Conservation (phyloP, 768 basidiomycete species). For the Russula olivacea region DNA sequence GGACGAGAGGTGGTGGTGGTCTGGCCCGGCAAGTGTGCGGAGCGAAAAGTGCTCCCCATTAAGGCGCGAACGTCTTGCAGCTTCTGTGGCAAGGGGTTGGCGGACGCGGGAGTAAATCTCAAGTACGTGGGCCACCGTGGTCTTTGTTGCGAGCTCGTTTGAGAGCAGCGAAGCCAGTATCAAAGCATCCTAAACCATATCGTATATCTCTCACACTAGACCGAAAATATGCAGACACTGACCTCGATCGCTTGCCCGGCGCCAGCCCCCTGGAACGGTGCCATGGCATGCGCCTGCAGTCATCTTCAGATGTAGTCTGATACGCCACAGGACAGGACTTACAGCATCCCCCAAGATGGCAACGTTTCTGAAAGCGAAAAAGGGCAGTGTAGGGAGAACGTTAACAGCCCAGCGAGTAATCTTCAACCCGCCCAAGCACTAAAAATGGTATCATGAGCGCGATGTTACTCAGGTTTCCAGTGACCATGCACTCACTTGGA, state of each 20-base stretch:
- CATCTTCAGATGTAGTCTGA: neutral
- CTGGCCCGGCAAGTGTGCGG: neutral
- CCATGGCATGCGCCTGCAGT: slow-evolving; percentile 35
- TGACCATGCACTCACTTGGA: slow-evolving; percentile 40
- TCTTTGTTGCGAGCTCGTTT: slow-evolving; percentile 32
- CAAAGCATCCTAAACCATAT: slow-evolving; percentile 33
- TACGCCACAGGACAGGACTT: neutral
- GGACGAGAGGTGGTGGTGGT: neutral
- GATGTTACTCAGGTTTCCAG: neutral
- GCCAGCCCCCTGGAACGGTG: slow-evolving; percentile 42
- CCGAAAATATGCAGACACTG: slow-evolving; percentile 9
- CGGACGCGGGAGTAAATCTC: slow-evolving; percentile 32
- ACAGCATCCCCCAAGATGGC: slow-evolving; percentile 41
- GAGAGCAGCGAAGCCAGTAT: slow-evolving; percentile 39
- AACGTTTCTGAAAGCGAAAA: slow-evolving; percentile 50
- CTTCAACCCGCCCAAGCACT: slow-evolving; percentile 11
- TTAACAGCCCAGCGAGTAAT: slow-evolving; percentile 58
- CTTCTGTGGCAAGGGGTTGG: slow-evolving; percentile 29
- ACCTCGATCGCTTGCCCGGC: slow-evolving; percentile 43
- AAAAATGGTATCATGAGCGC: neutral
- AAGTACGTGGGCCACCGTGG: slow-evolving; percentile 27
- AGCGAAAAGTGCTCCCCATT: slow-evolving; percentile 31
- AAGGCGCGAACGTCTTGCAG: slow-evolving; percentile 28
- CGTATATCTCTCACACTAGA: neutral
- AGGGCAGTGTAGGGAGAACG: slow-evolving; percentile 44